Evolutionary conservation across 768 basidiomycete genomes (phyloP), one percentile per base, ranked within the genome.

Genomic region (Amanita muscaria): DNA sequence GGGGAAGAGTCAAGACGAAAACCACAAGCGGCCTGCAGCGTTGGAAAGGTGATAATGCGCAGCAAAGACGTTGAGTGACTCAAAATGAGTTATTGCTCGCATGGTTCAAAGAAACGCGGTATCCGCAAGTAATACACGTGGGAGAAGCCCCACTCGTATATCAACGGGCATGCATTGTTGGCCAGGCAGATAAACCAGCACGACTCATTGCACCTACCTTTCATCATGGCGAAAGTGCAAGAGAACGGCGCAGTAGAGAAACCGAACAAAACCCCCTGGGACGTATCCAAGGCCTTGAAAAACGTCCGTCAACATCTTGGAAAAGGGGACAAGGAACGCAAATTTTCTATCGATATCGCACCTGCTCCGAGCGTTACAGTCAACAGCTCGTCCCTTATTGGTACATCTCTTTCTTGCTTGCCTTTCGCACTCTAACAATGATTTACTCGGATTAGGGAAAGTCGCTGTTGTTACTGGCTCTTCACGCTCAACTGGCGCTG

Each of bases 401-500:
- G 42, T 44, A 25, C 10, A 33, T 22, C 5, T 27, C 11, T 3
- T n/a, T 32, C 32, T 3, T 30, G 14, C 11, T 2, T 27, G 5
- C 7, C 8, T 15, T 18, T 11, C 32, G n/a, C 19, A 19, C 8
- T 15, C n/a, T n/a, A n/a, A n/a, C n/a, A n/a, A n/a, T 23, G 33
- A 35, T 27, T 8, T 29, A 8, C 14, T 34, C 12, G n/a, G 50
- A 37, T 14, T 46, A 66, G 72, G 70, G 15, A 76, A 74, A 59
- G 65, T 73, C n/a, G 74, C 73, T n/a, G 59, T 80, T 37, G 69
- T 80, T 31, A 80, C 79, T 14, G 77, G 78, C 23, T 77, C 77
- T 5, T 79, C 79, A 11, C 72, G 76, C 9, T 70, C 68, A 14
- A 80, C 77, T 21, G 79, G 78, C 29, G 79, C 77, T 0, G 67